Conservation (phyloP, 768 basidiomycete genomes). For the Xerocomellus amylosporus region DNA sequence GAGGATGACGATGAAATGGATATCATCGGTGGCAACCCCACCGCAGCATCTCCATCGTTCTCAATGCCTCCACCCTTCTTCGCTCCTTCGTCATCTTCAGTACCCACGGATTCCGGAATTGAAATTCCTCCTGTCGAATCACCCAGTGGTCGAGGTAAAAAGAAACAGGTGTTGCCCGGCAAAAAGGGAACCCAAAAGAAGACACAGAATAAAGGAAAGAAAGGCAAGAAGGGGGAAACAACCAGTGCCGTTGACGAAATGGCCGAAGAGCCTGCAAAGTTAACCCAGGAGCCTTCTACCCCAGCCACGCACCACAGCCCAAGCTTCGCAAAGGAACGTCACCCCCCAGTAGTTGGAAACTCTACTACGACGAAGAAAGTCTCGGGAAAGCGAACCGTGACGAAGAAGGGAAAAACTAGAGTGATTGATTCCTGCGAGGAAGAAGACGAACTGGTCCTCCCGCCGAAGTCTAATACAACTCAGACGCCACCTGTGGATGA, state of each 20-base stretch:
- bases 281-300: neutral
- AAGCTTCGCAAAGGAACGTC: neutral
- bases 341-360: neutral
- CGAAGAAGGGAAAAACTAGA: constrained; percentile 32
- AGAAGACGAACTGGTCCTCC: constrained; percentile 13
- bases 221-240: constrained; percentile 28
- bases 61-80: constrained; percentile 46
- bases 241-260: constrained; percentile 7
- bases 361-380: constrained; percentile 21
- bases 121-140: constrained; percentile 18
- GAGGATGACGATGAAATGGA: constrained; percentile 18
- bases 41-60: neutral
- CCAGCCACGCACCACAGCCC: neutral
- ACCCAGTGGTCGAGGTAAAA: constrained; percentile 8
- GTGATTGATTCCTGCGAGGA: constrained; percentile 27
- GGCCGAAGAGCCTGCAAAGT: constrained; percentile 1
- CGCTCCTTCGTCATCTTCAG: constrained; percentile 42
- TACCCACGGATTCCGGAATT: constrained; percentile 27
- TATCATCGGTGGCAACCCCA: neutral
- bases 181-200: constrained; percentile 26
- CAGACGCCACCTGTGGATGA: neutral
- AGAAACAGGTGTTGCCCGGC: constrained; percentile 9
- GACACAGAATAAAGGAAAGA: constrained; percentile 20
- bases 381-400: constrained; percentile 5
- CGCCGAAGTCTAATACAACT: neutral